These are phyloP conservation scores for Rosa chinensis DNA, from an alignment of 306 rosid genomes.

Conservation along the genomic window DNA sequence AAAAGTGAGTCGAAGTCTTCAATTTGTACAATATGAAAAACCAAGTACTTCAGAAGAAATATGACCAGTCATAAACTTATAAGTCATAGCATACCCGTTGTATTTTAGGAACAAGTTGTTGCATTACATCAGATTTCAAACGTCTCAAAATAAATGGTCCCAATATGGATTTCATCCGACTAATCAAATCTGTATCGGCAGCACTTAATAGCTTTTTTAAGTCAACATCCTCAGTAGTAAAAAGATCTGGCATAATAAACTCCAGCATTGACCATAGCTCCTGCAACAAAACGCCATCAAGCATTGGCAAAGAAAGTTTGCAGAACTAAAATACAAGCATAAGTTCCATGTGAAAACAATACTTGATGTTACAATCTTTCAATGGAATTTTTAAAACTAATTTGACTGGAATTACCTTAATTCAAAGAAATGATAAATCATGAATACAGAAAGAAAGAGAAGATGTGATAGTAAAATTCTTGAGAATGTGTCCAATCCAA, in stretches of 20 bases:
- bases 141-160: slow-evolving; percentile 97
- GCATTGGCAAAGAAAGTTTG: slow-evolving; percentile 19
- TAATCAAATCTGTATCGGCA: slow-evolving; percentile 75
- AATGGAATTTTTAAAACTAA: background rate
- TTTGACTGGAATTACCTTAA: background rate
- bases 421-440: background rate
- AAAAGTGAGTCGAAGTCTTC: background rate
- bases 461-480: background rate
- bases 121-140: slow-evolving; percentile 96
- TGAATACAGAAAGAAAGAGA: background rate
- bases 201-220: slow-evolving; percentile 77
- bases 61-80: slow-evolving; percentile 4
- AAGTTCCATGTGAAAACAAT: background rate
- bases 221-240: slow-evolving; percentile 84
- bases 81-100: slow-evolving; percentile 50
- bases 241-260: slow-evolving; percentile 97
- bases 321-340: background rate
- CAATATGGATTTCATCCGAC: slow-evolving; percentile 88
- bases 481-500: background rate
- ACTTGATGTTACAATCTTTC: background rate
- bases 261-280: slow-evolving; percentile 95
- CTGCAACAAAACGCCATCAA: slow-evolving; percentile 48
- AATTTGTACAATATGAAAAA: background rate
- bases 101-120: slow-evolving; percentile 92
- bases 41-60: slow-evolving; percentile 21